Percentiles rank a stretch among this genome's conserved stretches.
Evolutionary conservation across 1,139 yeast genomes (phyloP).

Genomic region (Williopsis jadinii): DNA sequence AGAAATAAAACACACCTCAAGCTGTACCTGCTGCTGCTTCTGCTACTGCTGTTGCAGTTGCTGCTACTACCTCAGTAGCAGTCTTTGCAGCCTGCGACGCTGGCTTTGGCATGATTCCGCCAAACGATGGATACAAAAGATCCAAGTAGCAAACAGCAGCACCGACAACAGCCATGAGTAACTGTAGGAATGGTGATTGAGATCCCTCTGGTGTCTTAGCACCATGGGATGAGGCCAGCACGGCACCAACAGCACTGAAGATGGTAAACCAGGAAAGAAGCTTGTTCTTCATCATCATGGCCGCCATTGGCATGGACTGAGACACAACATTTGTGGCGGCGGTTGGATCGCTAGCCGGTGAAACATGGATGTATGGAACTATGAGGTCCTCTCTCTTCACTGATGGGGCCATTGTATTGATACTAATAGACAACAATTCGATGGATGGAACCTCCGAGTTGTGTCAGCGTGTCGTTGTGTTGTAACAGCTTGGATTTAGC

Average conservation of each 20-base stretch:
- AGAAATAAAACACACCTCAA: no score
- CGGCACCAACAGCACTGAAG: constrained; percentile 35
- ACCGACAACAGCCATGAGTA: constrained; percentile 16
- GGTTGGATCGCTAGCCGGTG: constrained; percentile 34
- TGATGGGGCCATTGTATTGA: constrained; percentile 19
- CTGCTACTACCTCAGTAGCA: constrained; percentile 8
- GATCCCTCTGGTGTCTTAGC: constrained; percentile 14
- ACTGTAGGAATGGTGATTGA: constrained; percentile 13
- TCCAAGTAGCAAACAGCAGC: constrained; percentile 43
- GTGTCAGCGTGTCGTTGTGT: no score
- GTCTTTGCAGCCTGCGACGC: constrained; percentile 7
- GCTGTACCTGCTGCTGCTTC: background rate
- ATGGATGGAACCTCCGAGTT: no score
- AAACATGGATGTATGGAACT: constrained; percentile 37
- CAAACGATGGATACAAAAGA: constrained; percentile 25
- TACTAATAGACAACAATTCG: no score
- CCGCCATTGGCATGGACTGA: constrained; percentile 64
- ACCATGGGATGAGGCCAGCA: constrained; percentile 25
- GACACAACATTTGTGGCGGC: constrained; percentile 41
- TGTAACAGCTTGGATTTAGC: no score
- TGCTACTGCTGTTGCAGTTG: background rate
- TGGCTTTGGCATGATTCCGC: constrained; percentile 9
- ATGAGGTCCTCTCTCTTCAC: constrained; percentile 30
- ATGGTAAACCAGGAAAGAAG: constrained; percentile 42
- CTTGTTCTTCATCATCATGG: constrained; percentile 43